A percentile compares a stretch with the other conserved stretches of the same genome.
Evolutionary conservation across 805 yeast species (phyloP).

Genomic region (Debaryomyces castellii): DNA sequence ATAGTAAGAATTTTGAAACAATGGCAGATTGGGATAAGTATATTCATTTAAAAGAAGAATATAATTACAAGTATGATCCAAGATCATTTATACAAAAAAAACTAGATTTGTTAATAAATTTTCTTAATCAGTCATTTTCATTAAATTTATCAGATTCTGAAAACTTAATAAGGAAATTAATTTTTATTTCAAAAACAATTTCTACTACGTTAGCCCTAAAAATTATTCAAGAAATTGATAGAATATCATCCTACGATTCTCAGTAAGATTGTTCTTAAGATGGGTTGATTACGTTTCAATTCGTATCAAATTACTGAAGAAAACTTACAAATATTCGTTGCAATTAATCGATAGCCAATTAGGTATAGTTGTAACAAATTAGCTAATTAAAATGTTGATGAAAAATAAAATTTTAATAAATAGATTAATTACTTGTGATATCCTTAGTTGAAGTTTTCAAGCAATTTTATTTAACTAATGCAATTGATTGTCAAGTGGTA

Average conservation of each 20-base stretch:
- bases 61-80: slow-evolving; percentile 15
- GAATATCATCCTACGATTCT: neutral
- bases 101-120: neutral
- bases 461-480: too few species aligned
- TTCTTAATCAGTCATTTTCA: neutral
- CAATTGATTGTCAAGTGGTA: too few species aligned
- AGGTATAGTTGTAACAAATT: too few species aligned
- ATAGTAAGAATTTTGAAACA: slow-evolving; percentile 14
- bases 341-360: too few species aligned
- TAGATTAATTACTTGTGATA: too few species aligned
- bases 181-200: neutral
- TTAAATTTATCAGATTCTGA: neutral
- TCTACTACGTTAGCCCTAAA: neutral
- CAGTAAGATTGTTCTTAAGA: too few species aligned
- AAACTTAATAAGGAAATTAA: neutral
- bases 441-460: too few species aligned
- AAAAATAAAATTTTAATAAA: too few species aligned
- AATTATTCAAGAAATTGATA: neutral
- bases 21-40: slow-evolving; percentile 16
- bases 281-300: too few species aligned
- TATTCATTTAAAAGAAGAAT: slow-evolving; percentile 18
- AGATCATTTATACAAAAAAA: slow-evolving; percentile 9
- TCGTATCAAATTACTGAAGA: too few species aligned
- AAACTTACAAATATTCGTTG: too few species aligned
- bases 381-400: too few species aligned